Percentiles rank a stretch among this genome's conserved stretches.
Conservation (phyloP, 208 protist genomes). For the Willaertia magna region DNA sequence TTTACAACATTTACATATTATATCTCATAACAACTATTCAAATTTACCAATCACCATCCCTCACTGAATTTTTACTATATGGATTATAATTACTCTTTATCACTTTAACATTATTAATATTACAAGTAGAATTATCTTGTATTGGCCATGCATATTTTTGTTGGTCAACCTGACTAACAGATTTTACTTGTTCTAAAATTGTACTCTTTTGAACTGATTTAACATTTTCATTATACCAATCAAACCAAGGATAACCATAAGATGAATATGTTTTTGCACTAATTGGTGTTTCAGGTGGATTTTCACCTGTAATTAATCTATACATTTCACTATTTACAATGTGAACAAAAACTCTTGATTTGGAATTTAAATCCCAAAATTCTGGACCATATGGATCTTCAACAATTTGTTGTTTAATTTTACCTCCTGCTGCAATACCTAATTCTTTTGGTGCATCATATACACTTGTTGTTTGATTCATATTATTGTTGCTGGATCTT, state of each 20-base stretch:
- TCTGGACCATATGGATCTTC: neutral
- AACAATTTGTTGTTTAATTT: slow-evolving; percentile 1
- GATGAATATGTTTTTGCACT: neutral
- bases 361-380: neutral
- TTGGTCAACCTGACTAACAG: neutral
- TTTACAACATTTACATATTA: too few relatives aligned
- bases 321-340: neutral
- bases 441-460: neutral
- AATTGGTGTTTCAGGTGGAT: neutral
- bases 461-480: too few relatives aligned
- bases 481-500: too few relatives aligned
- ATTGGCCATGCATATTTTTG: neutral
- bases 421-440: neutral
- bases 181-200: neutral
- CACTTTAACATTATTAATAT: neutral
- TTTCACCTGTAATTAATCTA: neutral
- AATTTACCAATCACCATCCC: neutral
- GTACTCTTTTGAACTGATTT: neutral
- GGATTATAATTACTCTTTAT: neutral
- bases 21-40: too few relatives aligned
- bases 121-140: neutral
- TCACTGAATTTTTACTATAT: neutral
- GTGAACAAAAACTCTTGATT: neutral
- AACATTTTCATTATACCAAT: neutral
- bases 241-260: neutral